Base-by-base conservation (phyloP, 2,329 filamentous ascomycete genomes). In the Epichloe uncinata region DNA sequence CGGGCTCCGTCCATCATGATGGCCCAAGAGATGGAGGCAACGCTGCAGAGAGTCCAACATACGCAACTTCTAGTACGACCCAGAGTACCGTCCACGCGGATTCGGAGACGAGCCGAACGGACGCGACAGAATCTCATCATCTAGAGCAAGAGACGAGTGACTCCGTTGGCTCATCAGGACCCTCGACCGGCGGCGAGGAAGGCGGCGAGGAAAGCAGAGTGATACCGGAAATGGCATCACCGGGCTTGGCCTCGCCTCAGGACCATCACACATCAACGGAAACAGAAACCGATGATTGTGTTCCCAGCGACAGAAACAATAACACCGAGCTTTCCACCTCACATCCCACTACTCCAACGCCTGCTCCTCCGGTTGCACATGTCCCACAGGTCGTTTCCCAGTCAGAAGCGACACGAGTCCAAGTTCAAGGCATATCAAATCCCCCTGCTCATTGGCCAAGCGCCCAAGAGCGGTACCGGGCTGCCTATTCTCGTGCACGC, bases 1-100 rank as follows among this genome's bases (percentile, higher is more conserved):
- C 57, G 47, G 53, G 54, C 50, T 40, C 52, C 52, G 49, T 50
- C 50, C 48, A 54, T 53, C 47, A 51, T 42, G 43, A 45, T 49
- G 44, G 37, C 40, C 13, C 48, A 30, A 36, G 18, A 11, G 47
- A 43, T n/a, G 34, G 33, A 40, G 47, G 13, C 8, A 42, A 18
- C 8, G 13, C 8, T 36, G 30, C 22, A 16, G 38, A 15, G 13
- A 42, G 37, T 36, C 26, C 16, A 36, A 22, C 38, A n/a, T 22
- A 15, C n/a, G 15, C 38, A 40, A 26, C 48, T 26, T 35, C 37
- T 12, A 46, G 35, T 22, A 15, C 30, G 16, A 16, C 26, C 11
- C 37, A n/a, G 13, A n/a, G 2, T 18, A 7, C 18, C 13, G 8
- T n/a, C 12, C 4, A 40, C 15, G 46, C 46, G 13, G 18, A 8